Evolutionary conservation across 495 filamentous ascomycete genomes (phyloP), one percentile per base, ranked within the genome.

Genomic region (Penicillium argentinense): DNA sequence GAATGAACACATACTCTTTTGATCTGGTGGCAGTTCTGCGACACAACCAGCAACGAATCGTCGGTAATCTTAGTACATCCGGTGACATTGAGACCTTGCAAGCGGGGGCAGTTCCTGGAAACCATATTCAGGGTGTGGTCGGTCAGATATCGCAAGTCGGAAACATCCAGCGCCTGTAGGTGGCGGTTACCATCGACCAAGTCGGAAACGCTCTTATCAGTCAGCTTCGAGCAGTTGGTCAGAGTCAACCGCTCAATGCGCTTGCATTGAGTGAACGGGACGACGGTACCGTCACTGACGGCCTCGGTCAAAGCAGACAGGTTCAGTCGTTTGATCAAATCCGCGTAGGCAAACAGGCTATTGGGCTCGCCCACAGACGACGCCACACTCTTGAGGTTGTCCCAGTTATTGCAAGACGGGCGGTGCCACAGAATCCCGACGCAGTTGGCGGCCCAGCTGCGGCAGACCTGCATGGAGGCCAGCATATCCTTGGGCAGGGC

Each of bases 381-480:
- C 53, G 89, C 87, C 54, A 97, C 91, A 42, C 74, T 83, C 53
- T 79, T 73, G 53, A 96, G 79, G 55, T 87, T 87, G 13, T 75
- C 59, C 87, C 91, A 97, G 44, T 80, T 87, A 49, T 86, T 87
- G 70, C 93, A 96, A 21, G 87, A 80, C 2, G 95, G 93, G 37
- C 93, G 80, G 62, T 97, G 91, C 93, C 93, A 98, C 9, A 98
- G 76, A 34, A 96, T 79, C 42, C 92, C 93, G 23, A 97, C 95
- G 38, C 83, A 86, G 60, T 97, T 97, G 48, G 85, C 77, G 32
- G 95, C 86, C 95, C 95, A 99, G 51, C 84, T 82, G 61, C 89
- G 89, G 58, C 84, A 95, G 6, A 95, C 92, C 57, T 92, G 72
- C 88, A 99, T 92, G 63, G 89, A 92, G 64, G 82, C 85, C 51